Conservation (phyloP, 2,329 filamentous ascomycete genomes). For the Colletotrichum echinochloae region DNA sequence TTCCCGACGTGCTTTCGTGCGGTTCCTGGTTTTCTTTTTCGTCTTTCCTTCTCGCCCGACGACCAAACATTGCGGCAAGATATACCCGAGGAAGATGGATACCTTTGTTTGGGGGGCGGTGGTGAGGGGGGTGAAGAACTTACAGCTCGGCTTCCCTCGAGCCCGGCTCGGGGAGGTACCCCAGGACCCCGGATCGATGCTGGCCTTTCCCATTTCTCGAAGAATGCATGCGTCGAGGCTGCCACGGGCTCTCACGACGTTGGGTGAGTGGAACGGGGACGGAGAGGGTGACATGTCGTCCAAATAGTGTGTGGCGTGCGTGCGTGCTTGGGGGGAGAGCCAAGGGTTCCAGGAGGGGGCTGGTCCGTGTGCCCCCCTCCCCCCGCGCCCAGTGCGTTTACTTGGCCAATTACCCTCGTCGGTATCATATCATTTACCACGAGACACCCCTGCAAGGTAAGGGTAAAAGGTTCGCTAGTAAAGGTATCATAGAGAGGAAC, state of each 20-base stretch:
- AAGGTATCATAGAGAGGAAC: no score
- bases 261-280: background rate
- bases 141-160: slow-evolving; percentile 37
- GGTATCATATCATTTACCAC: background rate
- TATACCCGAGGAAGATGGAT: no score
- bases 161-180: slow-evolving; percentile 31
- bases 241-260: background rate
- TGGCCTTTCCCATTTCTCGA: slow-evolving; percentile 31
- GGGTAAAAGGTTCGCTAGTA: no score
- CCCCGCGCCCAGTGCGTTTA: no score
- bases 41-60: no score
- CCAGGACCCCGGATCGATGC: slow-evolving; percentile 35
- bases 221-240: slow-evolving; percentile 33
- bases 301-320: background rate
- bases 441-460: background rate
- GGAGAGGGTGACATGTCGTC: slow-evolving; percentile 22
- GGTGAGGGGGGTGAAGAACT: background rate
- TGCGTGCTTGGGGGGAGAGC: no score
- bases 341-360: no score
- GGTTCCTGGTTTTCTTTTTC: no score
- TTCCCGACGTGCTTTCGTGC: no score
- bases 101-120: no score
- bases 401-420: background rate
- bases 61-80: no score
- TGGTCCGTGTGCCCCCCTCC: no score